Evolutionary conservation across 2,329 filamentous ascomycete genomes (phyloP).

Genomic region (Paraphaeosphaeria minitans): DNA sequence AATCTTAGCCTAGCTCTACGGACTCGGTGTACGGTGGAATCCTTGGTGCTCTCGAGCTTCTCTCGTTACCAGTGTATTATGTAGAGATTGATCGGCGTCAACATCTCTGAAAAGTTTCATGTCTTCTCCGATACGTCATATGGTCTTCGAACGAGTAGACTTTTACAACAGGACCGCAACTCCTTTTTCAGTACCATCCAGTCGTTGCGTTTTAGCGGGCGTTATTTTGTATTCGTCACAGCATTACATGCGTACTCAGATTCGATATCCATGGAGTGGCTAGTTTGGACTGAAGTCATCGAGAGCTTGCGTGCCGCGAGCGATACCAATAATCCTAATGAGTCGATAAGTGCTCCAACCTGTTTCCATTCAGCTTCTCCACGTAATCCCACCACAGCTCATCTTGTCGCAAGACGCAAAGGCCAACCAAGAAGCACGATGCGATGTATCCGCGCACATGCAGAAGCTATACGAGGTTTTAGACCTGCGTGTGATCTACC

Average conservation of each 20-base stretch:
- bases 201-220: slow-evolving; percentile 12
- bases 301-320: background rate
- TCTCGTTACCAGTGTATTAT: slow-evolving; percentile 3
- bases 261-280: slow-evolving; percentile 10
- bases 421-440: background rate
- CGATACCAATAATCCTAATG: background rate
- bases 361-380: background rate
- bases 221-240: background rate
- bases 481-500: too few relatives aligned
- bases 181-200: background rate
- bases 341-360: background rate
- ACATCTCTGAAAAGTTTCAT: background rate
- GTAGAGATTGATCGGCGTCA: background rate
- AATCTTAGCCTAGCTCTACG: background rate
- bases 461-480: too few relatives aligned
- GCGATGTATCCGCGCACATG: background rate
- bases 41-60: background rate
- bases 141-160: background rate
- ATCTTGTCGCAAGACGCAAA: background rate
- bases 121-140: background rate
- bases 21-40: background rate
- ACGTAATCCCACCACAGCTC: background rate
- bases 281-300: background rate
- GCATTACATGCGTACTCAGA: background rate
- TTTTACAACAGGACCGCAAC: background rate